A percentile compares a stretch with the other conserved stretches of the same genome.
phyloP scores from a whole-genome alignment of 2,329 filamentous ascomycete species.

The Knoxdaviesia capensis region DNA sequence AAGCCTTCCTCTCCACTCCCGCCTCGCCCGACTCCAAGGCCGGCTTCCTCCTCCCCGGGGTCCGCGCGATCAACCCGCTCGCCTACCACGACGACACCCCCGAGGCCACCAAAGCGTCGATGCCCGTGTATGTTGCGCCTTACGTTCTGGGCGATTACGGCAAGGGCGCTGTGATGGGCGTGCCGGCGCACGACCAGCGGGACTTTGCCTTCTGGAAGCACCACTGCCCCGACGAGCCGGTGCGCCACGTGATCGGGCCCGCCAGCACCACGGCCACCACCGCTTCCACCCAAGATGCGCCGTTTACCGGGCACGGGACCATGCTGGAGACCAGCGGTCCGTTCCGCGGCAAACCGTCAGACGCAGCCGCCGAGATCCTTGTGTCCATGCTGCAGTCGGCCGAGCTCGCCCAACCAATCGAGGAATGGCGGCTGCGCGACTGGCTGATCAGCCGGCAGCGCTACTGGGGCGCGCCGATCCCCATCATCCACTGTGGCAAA shows the following conservation, averaged over 20 bases:
- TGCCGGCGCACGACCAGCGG: constrained; percentile 64
- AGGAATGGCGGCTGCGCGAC: constrained; percentile 66
- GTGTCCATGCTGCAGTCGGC: constrained; percentile 33
- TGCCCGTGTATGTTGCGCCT: constrained; percentile 65
- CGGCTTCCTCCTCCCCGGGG: constrained; percentile 44
- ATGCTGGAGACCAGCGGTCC: constrained; percentile 45
- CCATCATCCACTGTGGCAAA: constrained; percentile 59
- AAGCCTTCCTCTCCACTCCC: constrained; percentile 44
- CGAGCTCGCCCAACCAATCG: constrained; percentile 36
- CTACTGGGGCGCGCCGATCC: constrained; percentile 83
- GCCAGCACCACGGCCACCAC: constrained; percentile 15
- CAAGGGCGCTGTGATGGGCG: constrained; percentile 79
- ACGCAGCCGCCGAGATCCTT: constrained; percentile 39
- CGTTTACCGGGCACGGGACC: constrained; percentile 44
- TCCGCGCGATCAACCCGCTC: constrained; percentile 47
- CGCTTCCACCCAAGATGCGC: constrained; percentile 15
- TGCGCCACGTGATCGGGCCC: constrained; percentile 38
- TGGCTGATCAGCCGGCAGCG: constrained; percentile 86
- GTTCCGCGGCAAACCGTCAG: constrained; percentile 43
- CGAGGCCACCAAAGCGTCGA: constrained; percentile 27
- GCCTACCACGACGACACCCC: constrained; percentile 29
- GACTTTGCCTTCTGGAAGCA: constrained; percentile 66
- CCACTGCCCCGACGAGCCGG: constrained; percentile 38
- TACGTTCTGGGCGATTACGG: constrained; percentile 77
- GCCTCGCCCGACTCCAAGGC: constrained; percentile 36